Conservation (phyloP, 1,139 yeast genomes). For the Yamadazyma buinensis region DNA sequence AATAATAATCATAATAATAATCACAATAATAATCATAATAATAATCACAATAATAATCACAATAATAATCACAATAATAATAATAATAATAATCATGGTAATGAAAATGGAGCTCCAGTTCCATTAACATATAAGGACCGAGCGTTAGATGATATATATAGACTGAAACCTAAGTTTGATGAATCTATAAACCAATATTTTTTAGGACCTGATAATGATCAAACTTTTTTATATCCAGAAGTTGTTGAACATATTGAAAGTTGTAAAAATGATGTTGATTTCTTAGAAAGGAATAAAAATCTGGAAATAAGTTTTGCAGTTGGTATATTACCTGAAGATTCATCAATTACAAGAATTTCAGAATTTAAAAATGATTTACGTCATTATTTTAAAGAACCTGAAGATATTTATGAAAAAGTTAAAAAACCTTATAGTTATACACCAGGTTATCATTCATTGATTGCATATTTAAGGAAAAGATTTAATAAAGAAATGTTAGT, state of each 20-base stretch:
- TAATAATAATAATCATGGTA: not conserved
- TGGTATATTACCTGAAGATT: slow-evolving; percentile 44
- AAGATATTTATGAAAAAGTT: slow-evolving; percentile 75
- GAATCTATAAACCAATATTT: slow-evolving; percentile 56
- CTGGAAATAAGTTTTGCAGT: slow-evolving; percentile 54
- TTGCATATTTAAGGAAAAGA: slow-evolving; percentile 67
- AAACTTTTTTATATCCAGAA: slow-evolving; percentile 48
- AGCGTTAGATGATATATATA: slow-evolving; percentile 1
- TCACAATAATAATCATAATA: not conserved
- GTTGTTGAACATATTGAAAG: slow-evolving; percentile 47
- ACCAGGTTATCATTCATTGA: slow-evolving; percentile 81
- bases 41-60: not conserved
- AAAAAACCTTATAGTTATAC: slow-evolving; percentile 80
- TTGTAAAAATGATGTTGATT: slow-evolving; percentile 36
- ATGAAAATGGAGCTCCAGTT: no score
- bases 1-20: not conserved
- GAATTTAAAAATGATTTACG: slow-evolving; percentile 16
- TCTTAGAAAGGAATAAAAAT: slow-evolving; percentile 34
- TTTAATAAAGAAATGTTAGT: slow-evolving; percentile 70
- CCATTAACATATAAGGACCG: not conserved
- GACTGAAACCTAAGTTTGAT: slow-evolving; percentile 30
- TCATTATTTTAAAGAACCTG: slow-evolving; percentile 56
- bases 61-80: not conserved
- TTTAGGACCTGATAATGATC: slow-evolving; percentile 41
- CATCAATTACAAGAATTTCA: slow-evolving; percentile 20